These are phyloP conservation scores for Isochrysis galbana DNA, from an alignment of 78 protist species.

Conservation along the genomic window DNA sequence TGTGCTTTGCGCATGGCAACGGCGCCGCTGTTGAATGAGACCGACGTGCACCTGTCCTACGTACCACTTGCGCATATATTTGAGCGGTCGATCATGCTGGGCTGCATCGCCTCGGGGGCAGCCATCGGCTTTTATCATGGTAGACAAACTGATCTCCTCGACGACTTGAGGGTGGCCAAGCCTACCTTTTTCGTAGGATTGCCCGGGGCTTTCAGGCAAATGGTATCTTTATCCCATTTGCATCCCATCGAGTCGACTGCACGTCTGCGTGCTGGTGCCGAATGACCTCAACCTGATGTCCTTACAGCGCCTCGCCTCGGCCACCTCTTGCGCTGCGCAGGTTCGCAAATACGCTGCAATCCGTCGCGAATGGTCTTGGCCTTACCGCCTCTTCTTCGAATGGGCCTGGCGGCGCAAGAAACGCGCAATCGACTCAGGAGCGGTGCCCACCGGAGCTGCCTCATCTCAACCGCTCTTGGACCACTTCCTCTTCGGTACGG, in stretches of 20 bases:
- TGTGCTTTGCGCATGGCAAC: background rate
- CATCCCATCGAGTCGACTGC: too few species aligned
- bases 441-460: too few species aligned
- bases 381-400: background rate
- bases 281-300: too few species aligned
- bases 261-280: too few species aligned
- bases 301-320: too few species aligned
- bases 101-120: slow-evolving; percentile 34
- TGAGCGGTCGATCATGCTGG: slow-evolving; percentile 59
- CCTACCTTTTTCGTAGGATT: background rate
- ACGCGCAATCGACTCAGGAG: background rate
- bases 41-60: slow-evolving; percentile 78
- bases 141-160: background rate
- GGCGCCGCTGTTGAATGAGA: background rate
- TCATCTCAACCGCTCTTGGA: background rate
- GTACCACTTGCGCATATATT: slow-evolving; percentile 94
- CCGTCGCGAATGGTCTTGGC: background rate
- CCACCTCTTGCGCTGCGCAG: too few species aligned
- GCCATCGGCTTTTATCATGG: slow-evolving; percentile 45
- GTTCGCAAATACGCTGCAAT: background rate
- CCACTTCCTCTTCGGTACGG: background rate
- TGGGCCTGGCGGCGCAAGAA: background rate
- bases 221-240: too few species aligned
- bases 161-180: background rate
- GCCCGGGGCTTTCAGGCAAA: background rate